Conservation (phyloP, 1,284 basidiomycete genomes). For the Naganishia sp. region DNA sequence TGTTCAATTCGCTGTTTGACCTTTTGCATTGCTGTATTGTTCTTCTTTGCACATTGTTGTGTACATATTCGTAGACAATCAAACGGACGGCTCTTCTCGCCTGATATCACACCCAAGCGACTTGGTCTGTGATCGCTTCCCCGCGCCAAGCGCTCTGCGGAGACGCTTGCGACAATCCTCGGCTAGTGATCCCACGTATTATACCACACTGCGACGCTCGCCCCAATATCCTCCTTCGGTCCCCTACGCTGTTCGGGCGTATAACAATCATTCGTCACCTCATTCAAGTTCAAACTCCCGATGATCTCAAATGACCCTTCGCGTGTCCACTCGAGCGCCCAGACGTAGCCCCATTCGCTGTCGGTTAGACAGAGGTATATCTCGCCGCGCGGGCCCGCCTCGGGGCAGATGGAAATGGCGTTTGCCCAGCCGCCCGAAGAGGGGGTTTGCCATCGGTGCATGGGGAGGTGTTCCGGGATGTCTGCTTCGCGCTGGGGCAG, state of each 20-base stretch:
- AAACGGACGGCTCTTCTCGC: no score
- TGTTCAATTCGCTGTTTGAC: no score
- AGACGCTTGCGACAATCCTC: no score
- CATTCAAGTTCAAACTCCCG: conserved; percentile 12
- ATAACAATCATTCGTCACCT: background rate
- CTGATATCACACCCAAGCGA: no score
- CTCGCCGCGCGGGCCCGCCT: conserved; percentile 33
- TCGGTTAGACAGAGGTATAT: conserved; percentile 50
- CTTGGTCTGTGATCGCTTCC: no score
- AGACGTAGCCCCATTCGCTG: conserved; percentile 49
- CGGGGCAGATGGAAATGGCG: conserved; percentile 51
- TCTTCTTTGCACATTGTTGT: no score
- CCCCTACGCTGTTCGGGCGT: background rate
- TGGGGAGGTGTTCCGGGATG: background rate
- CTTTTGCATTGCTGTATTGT: no score
- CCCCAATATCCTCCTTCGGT: conserved; percentile 36
- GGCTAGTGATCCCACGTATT: no score
- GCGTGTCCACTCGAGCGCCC: conserved; percentile 40
- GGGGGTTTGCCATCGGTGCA: conserved; percentile 45
- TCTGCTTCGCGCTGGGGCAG: background rate
- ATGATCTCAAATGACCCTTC: conserved; percentile 38
- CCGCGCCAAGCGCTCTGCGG: no score
- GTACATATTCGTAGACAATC: no score
- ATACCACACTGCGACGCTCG: conserved; percentile 32
- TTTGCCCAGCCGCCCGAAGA: conserved; percentile 56